Base-by-base conservation (phyloP, 176 grass and related monocot genomes). In the Typha latifolia region DNA sequence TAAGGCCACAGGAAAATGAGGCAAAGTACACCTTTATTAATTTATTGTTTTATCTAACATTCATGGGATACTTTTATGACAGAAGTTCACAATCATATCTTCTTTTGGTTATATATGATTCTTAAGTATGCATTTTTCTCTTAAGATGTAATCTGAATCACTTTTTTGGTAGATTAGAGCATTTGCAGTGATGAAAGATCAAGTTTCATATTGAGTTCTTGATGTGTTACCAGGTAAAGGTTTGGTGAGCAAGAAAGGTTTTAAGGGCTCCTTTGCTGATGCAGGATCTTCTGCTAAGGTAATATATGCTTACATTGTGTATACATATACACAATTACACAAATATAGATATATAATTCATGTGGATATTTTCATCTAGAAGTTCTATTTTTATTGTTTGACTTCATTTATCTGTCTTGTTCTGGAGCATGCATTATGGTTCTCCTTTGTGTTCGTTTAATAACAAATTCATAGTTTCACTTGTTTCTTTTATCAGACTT, bases 261-360 rank as follows among this genome's bases (percentile, higher is more conserved):
- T 93, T 62, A 93, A 66, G 76, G 94, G 94, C 9, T 99, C 94
- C 23, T 89, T 99, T 56, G 69, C 63, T 59, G 85, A 78, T 20
- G 89, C 89, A 50, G 94, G 94, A 26, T 78, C 86, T 49, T 93
- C 94, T 80, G 89, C 94, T 48, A 99, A 99, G 82, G 94, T 93
- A 80, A 66, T 81, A 57, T 51, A 20, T 15, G 65, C 18, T n/a
- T 49, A 21, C 11, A 22, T 59, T 59, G 20, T 22, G 43, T 67
- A 1, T 34, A 32, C 3, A 29, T 29, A 29, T 3, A 29, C 27
- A 29, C 27, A 29, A 29, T 29, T 67, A n/a, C 52, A 14, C 18
- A 24, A 29, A 51, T 66, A 51, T 69, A 62, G 51, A 14, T 77
- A 29, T 73, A 22, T 50, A 15, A 10, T 24, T 63, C 57, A 26